Conservation (phyloP, 1,284 basidiomycete species). For the Ustilago tritici region DNA sequence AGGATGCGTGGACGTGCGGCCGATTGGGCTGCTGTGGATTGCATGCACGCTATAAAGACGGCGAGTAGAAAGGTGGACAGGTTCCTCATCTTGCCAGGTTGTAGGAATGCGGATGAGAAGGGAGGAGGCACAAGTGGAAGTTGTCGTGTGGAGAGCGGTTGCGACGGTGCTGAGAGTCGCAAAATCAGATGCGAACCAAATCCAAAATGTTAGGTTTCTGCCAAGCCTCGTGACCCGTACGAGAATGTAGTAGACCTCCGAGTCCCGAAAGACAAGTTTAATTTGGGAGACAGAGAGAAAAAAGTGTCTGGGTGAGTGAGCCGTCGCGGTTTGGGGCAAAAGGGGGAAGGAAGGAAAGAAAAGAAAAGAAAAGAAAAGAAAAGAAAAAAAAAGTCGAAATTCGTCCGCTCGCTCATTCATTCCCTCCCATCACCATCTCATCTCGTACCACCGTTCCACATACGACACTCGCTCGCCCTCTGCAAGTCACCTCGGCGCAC, state of each 20-base stretch:
- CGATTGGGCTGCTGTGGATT: neutral
- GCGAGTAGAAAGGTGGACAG: neutral
- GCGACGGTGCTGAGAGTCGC: neutral
- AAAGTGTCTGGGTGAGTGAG: neutral
- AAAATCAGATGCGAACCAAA: neutral
- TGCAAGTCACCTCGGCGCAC: slow-evolving; percentile 23
- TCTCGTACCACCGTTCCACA: neutral
- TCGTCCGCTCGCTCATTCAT: neutral
- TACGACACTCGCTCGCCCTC: slow-evolving; percentile 32
- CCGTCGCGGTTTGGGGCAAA: slow-evolving; percentile 5
- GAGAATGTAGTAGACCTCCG: neutral
- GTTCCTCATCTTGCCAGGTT: neutral
- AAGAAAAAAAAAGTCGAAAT: slow-evolving; percentile 7
- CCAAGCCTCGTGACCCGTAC: neutral
- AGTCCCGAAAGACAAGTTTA: neutral
- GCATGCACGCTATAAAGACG: slow-evolving; percentile 6
- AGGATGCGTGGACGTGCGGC: slow-evolving; percentile 46
- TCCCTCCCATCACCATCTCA: slow-evolving; percentile 2
- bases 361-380: neutral
- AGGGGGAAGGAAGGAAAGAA: neutral
- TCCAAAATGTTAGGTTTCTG: neutral
- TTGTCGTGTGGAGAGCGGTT: neutral
- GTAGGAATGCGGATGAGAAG: neutral
- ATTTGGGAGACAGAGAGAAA: neutral
- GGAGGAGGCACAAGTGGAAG: neutral